Base-by-base conservation (phyloP, 2,329 filamentous ascomycete genomes). In the Chaetomium sp. region DNA sequence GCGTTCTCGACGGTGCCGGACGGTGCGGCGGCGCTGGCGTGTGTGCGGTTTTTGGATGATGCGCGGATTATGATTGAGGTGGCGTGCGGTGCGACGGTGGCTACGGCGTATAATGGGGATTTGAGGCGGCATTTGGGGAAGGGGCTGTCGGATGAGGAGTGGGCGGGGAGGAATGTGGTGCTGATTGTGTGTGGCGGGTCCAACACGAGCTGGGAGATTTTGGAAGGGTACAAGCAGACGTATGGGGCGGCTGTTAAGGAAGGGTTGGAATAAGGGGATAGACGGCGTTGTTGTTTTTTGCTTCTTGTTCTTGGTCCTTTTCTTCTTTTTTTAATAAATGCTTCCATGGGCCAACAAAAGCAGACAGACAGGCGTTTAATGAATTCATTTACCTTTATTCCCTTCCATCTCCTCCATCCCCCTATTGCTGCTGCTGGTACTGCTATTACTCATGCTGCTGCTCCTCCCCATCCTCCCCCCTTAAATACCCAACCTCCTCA, bases 161-260 rank as follows among this genome's bases (percentile, higher is more conserved):
- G 79, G 71, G 74, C 76, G 0, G 73, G 79, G 55, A 87, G 84
- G 68, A 89, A 88, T 61, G 80, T 96, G 5, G 90, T 96, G 1
- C 75, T 96, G 52, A 78, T 95, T 32, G 84, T 96, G 6, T 97
- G 92, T 66, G 92, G 92, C 45, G 88, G 88, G 4, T 85, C 79
- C 27, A 84, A 84, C 67, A 79, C 89, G 38, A 82, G 80, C 2
- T 68, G 86, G 57, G 78, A 80, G 38, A 78, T 85, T 66, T 71
- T 90, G 52, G 73, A 76, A 52, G 75, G 72, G 55, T 90, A 86
- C 68, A 74, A 75, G 60, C 71, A 76, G 61, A 69, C 68, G 60
- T 83, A 76, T 60, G 71, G 57, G 35, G 41, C 53, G 19, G 19
- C 19, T 27, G 19, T 27, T 27, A 27, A 27, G 19, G 19, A 3